These are phyloP conservation scores for Colletotrichum filicis DNA, from an alignment of 2,329 filamentous ascomycete species.

Conservation along the genomic window DNA sequence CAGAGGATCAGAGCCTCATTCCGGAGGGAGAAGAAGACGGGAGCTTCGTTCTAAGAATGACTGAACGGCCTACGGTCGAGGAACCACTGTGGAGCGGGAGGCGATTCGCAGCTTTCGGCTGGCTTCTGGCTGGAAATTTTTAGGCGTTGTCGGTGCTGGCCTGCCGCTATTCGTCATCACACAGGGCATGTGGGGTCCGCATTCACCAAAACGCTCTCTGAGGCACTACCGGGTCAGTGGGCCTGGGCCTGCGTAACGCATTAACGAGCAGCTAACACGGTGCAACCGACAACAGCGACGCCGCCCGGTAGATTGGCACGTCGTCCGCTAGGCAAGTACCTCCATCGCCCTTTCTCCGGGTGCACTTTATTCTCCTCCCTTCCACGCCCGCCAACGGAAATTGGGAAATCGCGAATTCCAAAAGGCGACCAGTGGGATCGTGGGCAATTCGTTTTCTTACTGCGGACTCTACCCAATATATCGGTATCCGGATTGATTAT, in stretches of 20 bases:
- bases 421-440: conserved; percentile 6
- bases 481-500: conserved; percentile 5
- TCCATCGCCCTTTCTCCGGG: background rate
- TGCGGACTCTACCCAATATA: background rate
- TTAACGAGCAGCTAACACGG: conserved; percentile 25
- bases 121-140: conserved; percentile 24
- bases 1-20: conserved; percentile 1
- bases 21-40: background rate
- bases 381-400: conserved; percentile 1
- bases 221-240: conserved; percentile 20
- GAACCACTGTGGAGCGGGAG: conserved; percentile 21
- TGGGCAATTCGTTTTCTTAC: background rate
- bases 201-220: conserved; percentile 27
- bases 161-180: conserved; percentile 33
- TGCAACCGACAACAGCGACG: background rate
- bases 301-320: conserved; percentile 10
- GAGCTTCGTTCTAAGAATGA: background rate
- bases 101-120: conserved; percentile 11
- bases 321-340: conserved; percentile 24
- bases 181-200: conserved; percentile 25
- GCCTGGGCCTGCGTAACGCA: conserved; percentile 15
- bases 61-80: background rate
- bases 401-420: conserved; percentile 18
- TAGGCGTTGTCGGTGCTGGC: conserved; percentile 1
- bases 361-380: conserved; percentile 29